These are phyloP conservation scores for Thielaviopsis populi DNA, from an alignment of 2,329 filamentous ascomycete genomes.

Conservation along the genomic window DNA sequence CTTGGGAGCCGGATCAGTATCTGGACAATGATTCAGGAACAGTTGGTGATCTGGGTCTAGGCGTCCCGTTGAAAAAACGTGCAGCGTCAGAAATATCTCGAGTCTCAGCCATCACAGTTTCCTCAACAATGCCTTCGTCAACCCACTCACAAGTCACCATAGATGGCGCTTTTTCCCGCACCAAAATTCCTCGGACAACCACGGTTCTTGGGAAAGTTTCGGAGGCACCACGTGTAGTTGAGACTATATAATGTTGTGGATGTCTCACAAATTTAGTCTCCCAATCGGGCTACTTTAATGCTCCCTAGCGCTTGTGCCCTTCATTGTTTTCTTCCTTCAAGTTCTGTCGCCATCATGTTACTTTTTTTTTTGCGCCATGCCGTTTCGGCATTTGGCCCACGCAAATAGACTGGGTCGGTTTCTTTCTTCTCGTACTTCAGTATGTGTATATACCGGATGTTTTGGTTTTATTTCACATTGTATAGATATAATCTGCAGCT, in stretches of 20 bases:
- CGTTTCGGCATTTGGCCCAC: too few relatives aligned
- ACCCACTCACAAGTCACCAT: not conserved
- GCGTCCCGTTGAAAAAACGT: conserved; percentile 28
- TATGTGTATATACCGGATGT: too few relatives aligned
- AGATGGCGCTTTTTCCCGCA: conserved; percentile 7
- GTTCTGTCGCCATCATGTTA: too few relatives aligned
- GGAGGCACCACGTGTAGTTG: conserved; percentile 25
- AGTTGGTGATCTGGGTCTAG: conserved; percentile 11
- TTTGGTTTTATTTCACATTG: too few relatives aligned
- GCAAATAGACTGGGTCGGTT: too few relatives aligned
- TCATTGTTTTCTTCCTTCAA: too few relatives aligned
- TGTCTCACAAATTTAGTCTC: not conserved
- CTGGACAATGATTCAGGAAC: conserved; percentile 28
- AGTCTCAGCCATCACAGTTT: conserved; percentile 20
- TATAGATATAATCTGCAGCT: too few relatives aligned
- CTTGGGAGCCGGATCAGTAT: conserved; percentile 37
- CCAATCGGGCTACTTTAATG: not conserved
- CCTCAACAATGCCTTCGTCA: not conserved
- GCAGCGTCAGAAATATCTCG: conserved; percentile 38
- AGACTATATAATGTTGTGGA: conserved; percentile 27
- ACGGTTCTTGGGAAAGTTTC: conserved; percentile 4
- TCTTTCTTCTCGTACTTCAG: too few relatives aligned
- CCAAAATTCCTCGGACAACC: conserved; percentile 10
- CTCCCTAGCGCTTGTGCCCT: too few relatives aligned
- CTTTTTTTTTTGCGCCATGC: too few relatives aligned